A percentile compares a stretch with the other conserved stretches of the same genome.
phyloP scores from a whole-genome alignment of 768 basidiomycete genomes.

The Amanita pallidorosea region DNA sequence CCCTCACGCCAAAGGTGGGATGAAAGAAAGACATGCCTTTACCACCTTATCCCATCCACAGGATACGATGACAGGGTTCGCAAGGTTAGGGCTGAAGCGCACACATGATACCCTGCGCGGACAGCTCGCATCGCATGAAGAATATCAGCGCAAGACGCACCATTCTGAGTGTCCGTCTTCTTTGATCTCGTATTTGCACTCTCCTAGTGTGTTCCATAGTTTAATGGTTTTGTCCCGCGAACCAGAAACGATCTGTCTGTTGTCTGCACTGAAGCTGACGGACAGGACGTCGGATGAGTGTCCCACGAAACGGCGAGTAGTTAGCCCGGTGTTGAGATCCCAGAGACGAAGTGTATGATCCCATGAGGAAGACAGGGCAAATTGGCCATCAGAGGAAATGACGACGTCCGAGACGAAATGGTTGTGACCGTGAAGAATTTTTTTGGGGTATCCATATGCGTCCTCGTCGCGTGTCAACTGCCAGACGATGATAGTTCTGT shows the following conservation, averaged over 20 bases:
- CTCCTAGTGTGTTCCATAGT: conserved; percentile 99
- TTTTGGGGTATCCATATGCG: conserved; percentile 92
- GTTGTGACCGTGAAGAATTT: conserved; percentile 96
- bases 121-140: neutral
- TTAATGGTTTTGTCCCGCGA: conserved; percentile 97
- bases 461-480: conserved; percentile 90
- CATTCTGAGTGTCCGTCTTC: conserved; percentile 98
- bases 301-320: conserved; percentile 95
- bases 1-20: conserved; percentile 1
- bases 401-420: conserved; percentile 99
- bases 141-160: conserved; percentile 21
- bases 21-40: conserved; percentile 55
- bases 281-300: conserved; percentile 97
- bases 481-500: conserved; percentile 99
- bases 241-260: conserved; percentile 98
- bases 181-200: conserved; percentile 99
- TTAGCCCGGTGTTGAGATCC: conserved; percentile 96
- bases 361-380: conserved; percentile 98
- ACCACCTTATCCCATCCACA: conserved; percentile 99
- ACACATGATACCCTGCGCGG: conserved; percentile 89
- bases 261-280: conserved; percentile 99
- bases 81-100: conserved; percentile 95
- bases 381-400: conserved; percentile 98
- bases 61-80: conserved; percentile 98
- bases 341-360: conserved; percentile 99